Conservation (phyloP, 2,329 filamentous ascomycete genomes). For the Ampelomyces quisqualis region DNA sequence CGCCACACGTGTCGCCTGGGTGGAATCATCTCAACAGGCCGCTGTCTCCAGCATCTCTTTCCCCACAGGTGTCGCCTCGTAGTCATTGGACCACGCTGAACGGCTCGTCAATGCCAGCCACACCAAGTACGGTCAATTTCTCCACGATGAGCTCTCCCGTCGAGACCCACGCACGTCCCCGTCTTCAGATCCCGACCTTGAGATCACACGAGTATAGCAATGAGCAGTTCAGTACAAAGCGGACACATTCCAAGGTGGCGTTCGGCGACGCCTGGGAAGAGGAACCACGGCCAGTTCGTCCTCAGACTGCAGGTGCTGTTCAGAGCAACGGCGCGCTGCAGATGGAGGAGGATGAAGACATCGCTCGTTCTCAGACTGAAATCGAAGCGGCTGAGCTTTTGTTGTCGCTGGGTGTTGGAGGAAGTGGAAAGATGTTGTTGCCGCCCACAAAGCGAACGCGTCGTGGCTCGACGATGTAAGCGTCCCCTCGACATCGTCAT, state of each 20-base stretch:
- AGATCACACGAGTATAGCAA: slow-evolving; percentile 12
- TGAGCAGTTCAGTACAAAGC: slow-evolving; percentile 24
- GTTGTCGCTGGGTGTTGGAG: slow-evolving; percentile 32
- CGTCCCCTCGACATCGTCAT: background rate
- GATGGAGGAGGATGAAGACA: background rate
- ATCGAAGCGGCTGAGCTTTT: slow-evolving; percentile 42
- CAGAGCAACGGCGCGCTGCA: slow-evolving; percentile 5
- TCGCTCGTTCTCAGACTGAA: slow-evolving; percentile 15
- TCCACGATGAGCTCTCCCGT: slow-evolving; percentile 15
- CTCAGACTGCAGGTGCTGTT: slow-evolving; percentile 7
- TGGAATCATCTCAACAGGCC: background rate
- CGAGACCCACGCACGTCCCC: slow-evolving; percentile 4
- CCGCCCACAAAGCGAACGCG: slow-evolving; percentile 33
- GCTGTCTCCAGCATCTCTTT: slow-evolving; percentile 21
- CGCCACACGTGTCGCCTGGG: slow-evolving; percentile 31
- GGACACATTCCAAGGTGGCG: slow-evolving; percentile 30
- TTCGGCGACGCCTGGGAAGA: slow-evolving; percentile 5
- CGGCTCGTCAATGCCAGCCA: slow-evolving; percentile 16
- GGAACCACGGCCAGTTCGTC: slow-evolving; percentile 5
- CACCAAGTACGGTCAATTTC: slow-evolving; percentile 12
- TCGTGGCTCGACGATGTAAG: slow-evolving; percentile 25
- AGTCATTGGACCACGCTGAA: slow-evolving; percentile 47
- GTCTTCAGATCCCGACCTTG: slow-evolving; percentile 15
- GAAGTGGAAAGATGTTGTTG: slow-evolving; percentile 17
- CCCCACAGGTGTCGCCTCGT: slow-evolving; percentile 45